Percentiles rank a stretch among this genome's conserved stretches.
Evolutionary conservation across 208 protist genomes (phyloP).

Genomic region (Leishmania amazonensis): DNA sequence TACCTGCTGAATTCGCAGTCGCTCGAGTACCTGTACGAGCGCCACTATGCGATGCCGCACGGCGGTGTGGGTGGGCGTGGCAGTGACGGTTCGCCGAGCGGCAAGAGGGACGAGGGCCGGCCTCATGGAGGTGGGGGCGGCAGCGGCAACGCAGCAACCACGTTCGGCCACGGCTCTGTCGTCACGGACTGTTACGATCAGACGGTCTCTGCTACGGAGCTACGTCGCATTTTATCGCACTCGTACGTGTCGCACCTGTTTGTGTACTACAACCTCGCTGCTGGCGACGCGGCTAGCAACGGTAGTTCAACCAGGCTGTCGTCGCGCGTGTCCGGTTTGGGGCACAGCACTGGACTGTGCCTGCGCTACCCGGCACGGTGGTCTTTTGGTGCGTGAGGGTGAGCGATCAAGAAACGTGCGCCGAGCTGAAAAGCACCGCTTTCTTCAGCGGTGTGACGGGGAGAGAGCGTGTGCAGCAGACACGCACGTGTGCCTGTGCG

Average conservation of each 20-base stretch:
- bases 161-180: conserved; percentile 22
- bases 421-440: background rate
- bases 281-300: conserved; percentile 4
- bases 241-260: conserved; percentile 65
- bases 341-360: conserved; percentile 26
- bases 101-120: conserved; percentile 3
- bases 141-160: conserved; percentile 12
- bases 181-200: conserved; percentile 38
- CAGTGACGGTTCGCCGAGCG: conserved; percentile 6
- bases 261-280: conserved; percentile 56
- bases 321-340: conserved; percentile 4
- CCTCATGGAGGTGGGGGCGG: conserved; percentile 5
- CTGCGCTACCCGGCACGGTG: conserved; percentile 56
- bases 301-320: background rate
- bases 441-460: background rate
- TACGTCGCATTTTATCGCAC: conserved; percentile 51
- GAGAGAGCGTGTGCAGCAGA: background rate
- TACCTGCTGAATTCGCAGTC: conserved; percentile 65
- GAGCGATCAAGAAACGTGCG: background rate
- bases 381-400: conserved; percentile 50
- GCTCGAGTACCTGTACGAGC: conserved; percentile 61
- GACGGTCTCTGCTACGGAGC: conserved; percentile 42
- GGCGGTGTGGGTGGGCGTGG: background rate
- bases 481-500: background rate
- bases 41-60: conserved; percentile 34